Conservation (phyloP, 176 grass and related monocot genomes). For the Cymbopogon citratus region DNA sequence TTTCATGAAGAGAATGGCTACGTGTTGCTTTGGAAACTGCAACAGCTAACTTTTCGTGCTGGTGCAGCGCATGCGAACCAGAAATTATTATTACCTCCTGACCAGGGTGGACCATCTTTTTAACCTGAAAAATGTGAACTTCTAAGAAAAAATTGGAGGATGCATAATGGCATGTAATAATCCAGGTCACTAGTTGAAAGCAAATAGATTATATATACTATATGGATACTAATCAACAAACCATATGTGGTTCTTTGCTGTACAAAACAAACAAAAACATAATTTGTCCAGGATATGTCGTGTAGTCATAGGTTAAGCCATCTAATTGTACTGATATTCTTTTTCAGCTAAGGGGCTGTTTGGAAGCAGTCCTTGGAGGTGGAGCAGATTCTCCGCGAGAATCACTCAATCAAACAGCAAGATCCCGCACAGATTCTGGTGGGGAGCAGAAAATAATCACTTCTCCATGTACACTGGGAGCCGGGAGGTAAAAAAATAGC, state of each 20-base stretch:
- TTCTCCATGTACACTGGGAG: neutral
- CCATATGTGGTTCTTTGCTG: neutral
- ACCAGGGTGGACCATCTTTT: constrained; percentile 83
- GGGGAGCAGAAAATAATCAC: neutral
- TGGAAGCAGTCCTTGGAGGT: neutral
- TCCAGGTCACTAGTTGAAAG: constrained; percentile 3
- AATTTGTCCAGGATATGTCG: neutral
- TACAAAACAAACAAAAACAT: neutral
- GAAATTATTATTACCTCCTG: constrained; percentile 94
- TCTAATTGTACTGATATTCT: neutral
- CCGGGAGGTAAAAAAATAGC: neutral
- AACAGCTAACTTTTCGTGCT: constrained; percentile 91
- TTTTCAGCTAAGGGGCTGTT: neutral
- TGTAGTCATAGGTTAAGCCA: neutral
- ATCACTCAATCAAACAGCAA: neutral
- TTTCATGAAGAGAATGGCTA: constrained; percentile 98
- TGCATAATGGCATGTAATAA: neutral
- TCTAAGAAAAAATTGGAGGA: neutral
- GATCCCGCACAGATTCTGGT: neutral
- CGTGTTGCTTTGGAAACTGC: constrained; percentile 94
- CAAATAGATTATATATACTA: neutral
- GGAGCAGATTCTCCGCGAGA: neutral
- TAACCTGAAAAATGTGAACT: constrained; percentile 54
- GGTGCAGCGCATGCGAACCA: constrained; percentile 85
- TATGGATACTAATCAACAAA: neutral